A percentile compares a stretch with the other conserved stretches of the same genome.
These are phyloP conservation scores for Botryosphaeria agaves DNA, from an alignment of 2,329 filamentous ascomycete genomes.

Conservation along the genomic window DNA sequence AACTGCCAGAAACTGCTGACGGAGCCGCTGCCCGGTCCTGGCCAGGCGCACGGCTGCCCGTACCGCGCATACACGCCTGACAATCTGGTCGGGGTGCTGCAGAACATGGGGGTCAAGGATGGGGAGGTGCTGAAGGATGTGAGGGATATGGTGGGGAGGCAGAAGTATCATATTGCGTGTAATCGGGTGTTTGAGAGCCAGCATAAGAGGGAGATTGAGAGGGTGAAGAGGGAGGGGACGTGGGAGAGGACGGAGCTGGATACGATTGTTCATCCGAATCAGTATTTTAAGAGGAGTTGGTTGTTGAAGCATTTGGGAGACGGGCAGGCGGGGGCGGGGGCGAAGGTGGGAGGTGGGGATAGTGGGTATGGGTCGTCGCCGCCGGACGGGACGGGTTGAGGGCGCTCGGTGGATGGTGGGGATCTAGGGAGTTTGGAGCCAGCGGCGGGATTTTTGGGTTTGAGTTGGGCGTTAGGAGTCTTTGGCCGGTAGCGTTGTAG, in stretches of 20 bases:
- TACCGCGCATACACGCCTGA: constrained; percentile 85
- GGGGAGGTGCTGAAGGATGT: constrained; percentile 62
- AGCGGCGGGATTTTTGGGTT: too few relatives aligned
- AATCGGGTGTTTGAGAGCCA: constrained; percentile 86
- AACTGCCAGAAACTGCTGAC: constrained; percentile 91
- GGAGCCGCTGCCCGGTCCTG: constrained; percentile 70
- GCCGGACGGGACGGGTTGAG: too few relatives aligned
- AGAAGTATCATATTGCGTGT: constrained; percentile 87
- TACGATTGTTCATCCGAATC: constrained; percentile 93
- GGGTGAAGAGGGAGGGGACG: constrained; percentile 28
- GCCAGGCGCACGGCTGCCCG: constrained; percentile 89
- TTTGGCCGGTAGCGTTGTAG: too few relatives aligned
- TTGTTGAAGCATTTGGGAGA: constrained; percentile 61
- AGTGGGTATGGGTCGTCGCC: too few relatives aligned
- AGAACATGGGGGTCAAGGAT: constrained; percentile 65
- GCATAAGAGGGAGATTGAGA: constrained; percentile 45
- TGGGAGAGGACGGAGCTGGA: constrained; percentile 56
- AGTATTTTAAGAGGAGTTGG: constrained; percentile 93
- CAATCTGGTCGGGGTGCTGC: constrained; percentile 62
- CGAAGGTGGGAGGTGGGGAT: too few relatives aligned
- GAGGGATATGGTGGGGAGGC: constrained; percentile 73
- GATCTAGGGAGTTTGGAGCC: too few relatives aligned
- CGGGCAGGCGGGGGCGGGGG: constrained; percentile 17
- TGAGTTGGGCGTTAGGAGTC: too few relatives aligned
- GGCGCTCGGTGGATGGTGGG: too few relatives aligned